Percentiles rank a stretch among this genome's conserved stretches.
Conservation (phyloP, 2,329 filamentous ascomycete genomes). For the Periglandula ipomoeae region DNA sequence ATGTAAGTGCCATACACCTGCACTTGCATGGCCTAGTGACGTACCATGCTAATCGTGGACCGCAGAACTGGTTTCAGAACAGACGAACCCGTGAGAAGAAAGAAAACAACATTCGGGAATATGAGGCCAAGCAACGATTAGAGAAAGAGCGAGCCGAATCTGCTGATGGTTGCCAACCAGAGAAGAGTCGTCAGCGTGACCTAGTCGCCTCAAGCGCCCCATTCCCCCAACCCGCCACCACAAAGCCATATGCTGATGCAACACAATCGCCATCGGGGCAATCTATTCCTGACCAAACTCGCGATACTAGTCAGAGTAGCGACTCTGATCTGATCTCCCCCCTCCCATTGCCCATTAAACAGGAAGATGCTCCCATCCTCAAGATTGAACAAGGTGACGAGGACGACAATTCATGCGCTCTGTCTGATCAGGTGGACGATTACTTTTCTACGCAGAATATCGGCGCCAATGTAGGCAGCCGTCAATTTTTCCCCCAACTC, state of each 20-base stretch:
- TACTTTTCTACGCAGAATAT: slow-evolving; percentile 11
- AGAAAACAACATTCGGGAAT: slow-evolving; percentile 42
- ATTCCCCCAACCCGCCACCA: slow-evolving; percentile 22
- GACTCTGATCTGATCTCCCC: slow-evolving; percentile 17
- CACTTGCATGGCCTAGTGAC: background rate
- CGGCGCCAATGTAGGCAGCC: slow-evolving; percentile 2
- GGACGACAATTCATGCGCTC: slow-evolving; percentile 6
- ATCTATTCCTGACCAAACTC: slow-evolving; percentile 14
- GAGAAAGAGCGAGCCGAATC: slow-evolving; percentile 23
- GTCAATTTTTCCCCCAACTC: slow-evolving; percentile 6
- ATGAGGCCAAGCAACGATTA: slow-evolving; percentile 27
- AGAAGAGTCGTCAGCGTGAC: slow-evolving; percentile 23
- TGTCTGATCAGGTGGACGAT: slow-evolving; percentile 11
- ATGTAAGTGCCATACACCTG: slow-evolving; percentile 33
- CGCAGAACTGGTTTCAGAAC: slow-evolving; percentile 62
- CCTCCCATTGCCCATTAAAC: slow-evolving; percentile 1
- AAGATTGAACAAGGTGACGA: slow-evolving; percentile 9
- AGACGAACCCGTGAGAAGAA: slow-evolving; percentile 57
- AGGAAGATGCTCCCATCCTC: background rate
- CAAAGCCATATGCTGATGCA: slow-evolving; percentile 9
- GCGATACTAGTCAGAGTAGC: slow-evolving; percentile 18
- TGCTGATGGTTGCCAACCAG: slow-evolving; percentile 17
- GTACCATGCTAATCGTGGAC: background rate
- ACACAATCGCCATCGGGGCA: slow-evolving; percentile 11
- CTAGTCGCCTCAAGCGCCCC: slow-evolving; percentile 32